Evolutionary conservation across 768 basidiomycete genomes (phyloP).

Genomic region (Nidularia pulvinata): DNA sequence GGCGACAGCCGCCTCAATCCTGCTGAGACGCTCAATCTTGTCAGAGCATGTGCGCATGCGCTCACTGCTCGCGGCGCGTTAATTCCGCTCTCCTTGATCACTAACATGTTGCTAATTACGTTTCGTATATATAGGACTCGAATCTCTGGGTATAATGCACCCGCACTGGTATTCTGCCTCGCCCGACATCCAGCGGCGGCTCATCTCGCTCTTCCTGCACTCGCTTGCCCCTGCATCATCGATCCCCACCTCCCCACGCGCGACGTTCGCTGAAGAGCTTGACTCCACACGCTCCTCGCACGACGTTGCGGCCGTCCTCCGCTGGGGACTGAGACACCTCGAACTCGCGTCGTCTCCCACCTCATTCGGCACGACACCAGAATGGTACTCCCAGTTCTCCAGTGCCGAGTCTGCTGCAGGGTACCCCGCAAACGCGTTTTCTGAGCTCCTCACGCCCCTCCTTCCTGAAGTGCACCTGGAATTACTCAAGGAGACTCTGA

Average conservation of each 20-base stretch:
- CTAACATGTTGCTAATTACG: no score
- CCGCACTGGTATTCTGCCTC: conserved; percentile 84
- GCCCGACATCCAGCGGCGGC: conserved; percentile 58
- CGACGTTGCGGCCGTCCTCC: conserved; percentile 77
- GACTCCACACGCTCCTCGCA: conserved; percentile 66
- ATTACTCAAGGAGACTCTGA: conserved; percentile 55
- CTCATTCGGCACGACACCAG: conserved; percentile 65
- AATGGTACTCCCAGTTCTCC: conserved; percentile 70
- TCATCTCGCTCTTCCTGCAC: conserved; percentile 73
- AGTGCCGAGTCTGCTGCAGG: conserved; percentile 54
- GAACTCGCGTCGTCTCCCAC: conserved; percentile 36
- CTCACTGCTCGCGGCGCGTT: conserved; percentile 64
- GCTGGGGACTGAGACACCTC: conserved; percentile 81
- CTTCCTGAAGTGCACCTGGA: conserved; percentile 59
- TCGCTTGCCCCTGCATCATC: conserved; percentile 55
- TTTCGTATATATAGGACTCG: no score
- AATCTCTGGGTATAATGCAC: conserved; percentile 85
- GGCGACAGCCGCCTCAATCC: conserved; percentile 60
- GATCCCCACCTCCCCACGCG: conserved; percentile 37
- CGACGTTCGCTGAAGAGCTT: conserved; percentile 73
- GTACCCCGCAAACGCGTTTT: conserved; percentile 65
- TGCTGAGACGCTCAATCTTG: conserved; percentile 59
- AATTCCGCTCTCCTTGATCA: background rate
- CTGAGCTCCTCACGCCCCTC: conserved; percentile 56
- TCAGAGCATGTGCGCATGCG: conserved; percentile 65